phyloP scores from a whole-genome alignment of 805 yeast genomes.

The Wickerhamiella parazyma region DNA sequence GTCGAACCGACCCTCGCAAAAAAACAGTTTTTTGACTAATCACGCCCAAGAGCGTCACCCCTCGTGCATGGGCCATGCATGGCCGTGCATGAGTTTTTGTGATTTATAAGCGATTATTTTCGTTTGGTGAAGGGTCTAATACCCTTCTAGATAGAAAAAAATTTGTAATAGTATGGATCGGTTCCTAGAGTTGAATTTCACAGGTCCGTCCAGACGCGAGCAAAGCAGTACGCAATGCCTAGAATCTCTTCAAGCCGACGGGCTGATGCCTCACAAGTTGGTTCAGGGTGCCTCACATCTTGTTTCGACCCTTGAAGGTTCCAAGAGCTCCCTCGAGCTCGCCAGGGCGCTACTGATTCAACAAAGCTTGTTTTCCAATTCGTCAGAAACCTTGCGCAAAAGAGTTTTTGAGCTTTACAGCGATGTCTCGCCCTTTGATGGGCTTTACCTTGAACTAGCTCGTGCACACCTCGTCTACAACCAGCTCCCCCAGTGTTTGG shows the following conservation, averaged over 20 bases:
- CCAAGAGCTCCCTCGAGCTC: conserved; percentile 28
- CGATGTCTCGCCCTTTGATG: conserved; percentile 14
- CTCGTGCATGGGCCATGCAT: too few species aligned
- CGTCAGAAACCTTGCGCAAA: conserved; percentile 21
- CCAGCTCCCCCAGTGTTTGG: conserved; percentile 21
- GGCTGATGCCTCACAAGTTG: conserved; percentile 23
- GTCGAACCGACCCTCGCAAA: too few species aligned
- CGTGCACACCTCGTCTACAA: conserved; percentile 30
- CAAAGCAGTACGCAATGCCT: conserved; percentile 16
- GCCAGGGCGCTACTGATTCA: conserved; percentile 26
- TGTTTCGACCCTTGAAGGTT: conserved; percentile 35
- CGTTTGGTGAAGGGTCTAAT: too few species aligned
- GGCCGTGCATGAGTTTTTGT: too few species aligned
- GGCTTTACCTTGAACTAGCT: conserved; percentile 44
- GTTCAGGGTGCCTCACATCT: conserved; percentile 52
- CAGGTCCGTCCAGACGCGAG: conserved; percentile 49
- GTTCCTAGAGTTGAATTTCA: conserved; percentile 63
- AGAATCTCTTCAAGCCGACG: conserved; percentile 39
- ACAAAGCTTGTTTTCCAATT: conserved; percentile 22
- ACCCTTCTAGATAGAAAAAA: too few species aligned
- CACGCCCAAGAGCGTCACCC: too few species aligned
- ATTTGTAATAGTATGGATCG: conserved; percentile 32
- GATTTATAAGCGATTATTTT: too few species aligned
- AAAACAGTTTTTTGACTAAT: too few species aligned
- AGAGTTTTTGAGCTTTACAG: conserved; percentile 12